These are phyloP conservation scores for Phytophthora multivora DNA, from an alignment of 352 stramenopile genomes.

Conservation along the genomic window DNA sequence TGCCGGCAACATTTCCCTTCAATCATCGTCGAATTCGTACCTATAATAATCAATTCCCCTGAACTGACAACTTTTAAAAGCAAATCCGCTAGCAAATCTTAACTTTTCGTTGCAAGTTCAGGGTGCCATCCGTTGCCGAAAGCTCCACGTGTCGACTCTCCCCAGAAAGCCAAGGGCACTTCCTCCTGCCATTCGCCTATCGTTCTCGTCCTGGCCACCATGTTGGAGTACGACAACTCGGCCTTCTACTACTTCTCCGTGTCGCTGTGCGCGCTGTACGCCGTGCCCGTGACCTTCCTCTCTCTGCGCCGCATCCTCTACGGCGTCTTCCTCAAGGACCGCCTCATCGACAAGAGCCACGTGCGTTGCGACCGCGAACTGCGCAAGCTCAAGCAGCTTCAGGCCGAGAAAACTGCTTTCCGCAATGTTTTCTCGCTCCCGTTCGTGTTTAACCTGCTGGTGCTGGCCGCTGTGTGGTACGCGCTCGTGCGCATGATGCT, in stretches of 20 bases:
- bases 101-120: neutral
- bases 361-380: conserved; percentile 86
- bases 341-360: conserved; percentile 82
- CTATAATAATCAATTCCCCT: no score
- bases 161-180: neutral
- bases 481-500: conserved; percentile 90
- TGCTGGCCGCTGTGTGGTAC: conserved; percentile 80
- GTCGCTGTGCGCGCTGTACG: conserved; percentile 96
- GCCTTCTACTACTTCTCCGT: conserved; percentile 99
- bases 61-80: no score
- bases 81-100: neutral
- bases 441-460: conserved; percentile 78
- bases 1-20: no score
- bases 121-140: neutral
- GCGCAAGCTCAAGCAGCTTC: conserved; percentile 85
- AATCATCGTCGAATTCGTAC: no score
- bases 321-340: conserved; percentile 89
- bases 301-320: conserved; percentile 85
- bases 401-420: conserved; percentile 85
- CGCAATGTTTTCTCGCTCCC: conserved; percentile 82
- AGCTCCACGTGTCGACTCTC: conserved; percentile 32
- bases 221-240: conserved; percentile 99
- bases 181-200: conserved; percentile 23
- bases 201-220: conserved; percentile 32
- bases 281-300: conserved; percentile 95